Conservation (phyloP, 345 rosid species). For the Dimocarpus longan region DNA sequence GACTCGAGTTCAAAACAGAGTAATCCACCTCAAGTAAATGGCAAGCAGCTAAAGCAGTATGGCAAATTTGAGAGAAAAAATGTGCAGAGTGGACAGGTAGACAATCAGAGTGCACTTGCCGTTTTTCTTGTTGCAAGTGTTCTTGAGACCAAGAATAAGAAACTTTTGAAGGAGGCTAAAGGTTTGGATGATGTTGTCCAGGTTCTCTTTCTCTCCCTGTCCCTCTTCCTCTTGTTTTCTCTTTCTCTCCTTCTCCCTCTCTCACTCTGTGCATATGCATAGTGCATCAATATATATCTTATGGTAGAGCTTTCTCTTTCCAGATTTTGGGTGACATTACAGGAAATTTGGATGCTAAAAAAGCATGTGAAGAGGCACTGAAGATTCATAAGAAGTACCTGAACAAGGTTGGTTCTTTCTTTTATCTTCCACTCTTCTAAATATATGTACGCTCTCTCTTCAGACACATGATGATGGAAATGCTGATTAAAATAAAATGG, state of each 20-base stretch:
- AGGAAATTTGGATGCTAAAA: conserved; percentile 77
- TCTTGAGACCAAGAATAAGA: conserved; percentile 84
- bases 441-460: not conserved
- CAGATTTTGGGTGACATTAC: conserved; percentile 84
- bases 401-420: conserved; percentile 50
- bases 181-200: conserved; percentile 89
- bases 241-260: conserved; percentile 6
- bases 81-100: conserved; percentile 50
- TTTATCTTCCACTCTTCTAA: not conserved
- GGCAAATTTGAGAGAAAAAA: conserved; percentile 82
- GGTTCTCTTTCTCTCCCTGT: conserved; percentile 40
- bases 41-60: conserved; percentile 66
- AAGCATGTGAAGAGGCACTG: conserved; percentile 76
- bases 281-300: conserved; percentile 11
- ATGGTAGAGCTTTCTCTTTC: conserved; percentile 6
- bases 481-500: conserved; percentile 26
- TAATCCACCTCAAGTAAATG: conserved; percentile 30
- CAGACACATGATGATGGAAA: conserved; percentile 11
- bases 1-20: conserved; percentile 34
- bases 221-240: not conserved
- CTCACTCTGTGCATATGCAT: not conserved
- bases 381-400: conserved; percentile 83
- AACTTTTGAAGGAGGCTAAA: conserved; percentile 80
- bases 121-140: conserved; percentile 89
- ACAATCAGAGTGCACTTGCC: conserved; percentile 60